Conservation (phyloP, 345 rosid species). For the Boechera stricta region DNA sequence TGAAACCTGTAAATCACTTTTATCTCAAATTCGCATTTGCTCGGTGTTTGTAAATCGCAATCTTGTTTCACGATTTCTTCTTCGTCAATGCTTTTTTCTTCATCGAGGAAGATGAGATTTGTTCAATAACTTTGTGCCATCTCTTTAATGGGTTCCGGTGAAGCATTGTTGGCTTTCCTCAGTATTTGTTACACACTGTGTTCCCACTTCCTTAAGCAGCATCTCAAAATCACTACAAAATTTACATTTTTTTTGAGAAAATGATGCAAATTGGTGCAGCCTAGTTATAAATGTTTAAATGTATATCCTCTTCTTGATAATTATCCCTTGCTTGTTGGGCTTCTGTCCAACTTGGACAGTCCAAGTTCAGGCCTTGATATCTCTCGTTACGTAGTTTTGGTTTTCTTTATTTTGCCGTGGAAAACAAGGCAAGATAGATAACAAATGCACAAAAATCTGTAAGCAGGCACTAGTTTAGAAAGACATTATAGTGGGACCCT, state of each 20-base stretch:
- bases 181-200: constrained; percentile 35
- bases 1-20: constrained; percentile 9
- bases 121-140: not conserved
- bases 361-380: too few species aligned
- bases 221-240: constrained; percentile 11
- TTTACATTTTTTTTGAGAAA: not conserved
- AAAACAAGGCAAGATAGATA: not conserved
- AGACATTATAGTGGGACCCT: not conserved
- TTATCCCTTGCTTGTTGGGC: too few species aligned
- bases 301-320: too few species aligned
- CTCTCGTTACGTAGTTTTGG: too few species aligned
- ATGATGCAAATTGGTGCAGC: not conserved
- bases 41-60: not conserved
- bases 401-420: not conserved
- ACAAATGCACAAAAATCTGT: not conserved
- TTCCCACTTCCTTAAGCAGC: constrained; percentile 56
- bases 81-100: constrained; percentile 4
- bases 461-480: too few species aligned
- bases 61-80: not conserved
- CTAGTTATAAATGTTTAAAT: not conserved
- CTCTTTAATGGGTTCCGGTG: too few species aligned
- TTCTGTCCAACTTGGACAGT: too few species aligned
- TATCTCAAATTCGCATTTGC: not conserved
- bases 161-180: not conserved
- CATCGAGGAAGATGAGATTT: constrained; percentile 4